A percentile compares a stretch with the other conserved stretches of the same genome.
Conservation (phyloP, 176 grass and related monocot species). For the Oryza coarctata region DNA sequence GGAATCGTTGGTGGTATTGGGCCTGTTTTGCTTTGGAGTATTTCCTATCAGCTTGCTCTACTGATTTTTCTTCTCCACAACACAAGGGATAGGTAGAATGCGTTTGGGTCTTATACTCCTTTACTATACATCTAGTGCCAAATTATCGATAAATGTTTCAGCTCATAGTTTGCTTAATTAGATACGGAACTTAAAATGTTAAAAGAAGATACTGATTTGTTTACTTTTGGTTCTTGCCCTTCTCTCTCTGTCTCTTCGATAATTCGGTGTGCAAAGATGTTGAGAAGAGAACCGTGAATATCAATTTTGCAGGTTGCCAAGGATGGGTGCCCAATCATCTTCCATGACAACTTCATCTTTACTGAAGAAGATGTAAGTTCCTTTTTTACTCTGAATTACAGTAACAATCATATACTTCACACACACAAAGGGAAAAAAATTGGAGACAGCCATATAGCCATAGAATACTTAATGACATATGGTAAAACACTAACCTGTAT, state of each 20-base stretch:
- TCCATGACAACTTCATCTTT: constrained; percentile 78
- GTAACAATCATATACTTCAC: not conserved
- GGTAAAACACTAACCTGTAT: not conserved
- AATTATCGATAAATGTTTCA: not conserved
- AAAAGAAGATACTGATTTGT: constrained; percentile 41
- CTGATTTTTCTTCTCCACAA: not conserved
- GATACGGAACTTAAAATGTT: not conserved
- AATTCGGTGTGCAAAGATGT: constrained; percentile 54
- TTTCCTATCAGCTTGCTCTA: not conserved
- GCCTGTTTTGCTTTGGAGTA: not conserved
- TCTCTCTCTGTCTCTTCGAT: constrained; percentile 12
- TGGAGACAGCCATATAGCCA: not conserved
- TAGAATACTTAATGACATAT: not conserved
- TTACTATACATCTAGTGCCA: not conserved
- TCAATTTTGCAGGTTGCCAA: constrained; percentile 84
- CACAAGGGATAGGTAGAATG: not conserved
- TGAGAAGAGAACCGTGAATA: constrained; percentile 53
- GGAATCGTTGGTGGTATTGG: not conserved
- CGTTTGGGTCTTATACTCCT: not conserved
- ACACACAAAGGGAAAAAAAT: not conserved
- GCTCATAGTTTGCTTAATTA: not conserved
- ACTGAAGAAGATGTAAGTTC: constrained; percentile 69
- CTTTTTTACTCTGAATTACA: not conserved
- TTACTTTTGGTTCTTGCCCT: constrained; percentile 23
- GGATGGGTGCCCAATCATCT: constrained; percentile 74